A percentile compares a stretch with the other conserved stretches of the same genome.
Evolutionary conservation across 2,329 filamentous ascomycete genomes (phyloP).

Genomic region (Gnomoniopsis smithogilvyi): DNA sequence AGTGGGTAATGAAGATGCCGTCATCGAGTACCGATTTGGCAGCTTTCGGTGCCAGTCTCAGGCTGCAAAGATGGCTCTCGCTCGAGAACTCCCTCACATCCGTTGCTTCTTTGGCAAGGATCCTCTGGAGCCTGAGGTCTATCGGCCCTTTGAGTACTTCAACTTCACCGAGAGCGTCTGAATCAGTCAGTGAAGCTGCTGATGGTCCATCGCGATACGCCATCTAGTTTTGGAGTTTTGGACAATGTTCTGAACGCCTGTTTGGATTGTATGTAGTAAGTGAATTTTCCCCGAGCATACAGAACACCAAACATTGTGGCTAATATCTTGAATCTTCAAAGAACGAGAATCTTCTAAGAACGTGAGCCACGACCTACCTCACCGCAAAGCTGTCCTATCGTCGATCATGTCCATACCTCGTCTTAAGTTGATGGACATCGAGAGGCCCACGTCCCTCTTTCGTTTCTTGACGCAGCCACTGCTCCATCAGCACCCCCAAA

Average conservation of each 20-base stretch:
- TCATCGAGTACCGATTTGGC: conserved; percentile 51
- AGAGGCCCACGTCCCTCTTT: too few relatives aligned
- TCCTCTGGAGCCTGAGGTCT: conserved; percentile 15
- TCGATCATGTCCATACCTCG: too few relatives aligned
- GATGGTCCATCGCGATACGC: neutral
- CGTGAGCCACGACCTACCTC: too few relatives aligned
- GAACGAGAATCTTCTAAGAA: too few relatives aligned
- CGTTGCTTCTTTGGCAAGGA: conserved; percentile 21
- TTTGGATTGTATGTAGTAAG: neutral
- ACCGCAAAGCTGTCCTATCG: too few relatives aligned
- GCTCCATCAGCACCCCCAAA: too few relatives aligned
- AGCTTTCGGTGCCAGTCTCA: conserved; percentile 54
- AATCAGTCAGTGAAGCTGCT: neutral
- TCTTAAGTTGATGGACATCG: too few relatives aligned
- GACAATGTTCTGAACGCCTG: neutral
- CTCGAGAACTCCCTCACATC: conserved; percentile 22
- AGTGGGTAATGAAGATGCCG: conserved; percentile 21
- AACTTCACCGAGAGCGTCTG: neutral
- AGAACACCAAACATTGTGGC: neutral
- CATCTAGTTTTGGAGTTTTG: neutral
- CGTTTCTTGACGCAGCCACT: too few relatives aligned
- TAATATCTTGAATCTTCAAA: neutral
- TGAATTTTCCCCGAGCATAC: neutral
- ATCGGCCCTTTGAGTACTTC: conserved; percentile 1
- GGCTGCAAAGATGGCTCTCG: conserved; percentile 35